Percentiles rank a stretch among this genome's conserved stretches.
Evolutionary conservation across 2,329 filamentous ascomycete genomes (phyloP).

Genomic region (Trichoderma sp.): DNA sequence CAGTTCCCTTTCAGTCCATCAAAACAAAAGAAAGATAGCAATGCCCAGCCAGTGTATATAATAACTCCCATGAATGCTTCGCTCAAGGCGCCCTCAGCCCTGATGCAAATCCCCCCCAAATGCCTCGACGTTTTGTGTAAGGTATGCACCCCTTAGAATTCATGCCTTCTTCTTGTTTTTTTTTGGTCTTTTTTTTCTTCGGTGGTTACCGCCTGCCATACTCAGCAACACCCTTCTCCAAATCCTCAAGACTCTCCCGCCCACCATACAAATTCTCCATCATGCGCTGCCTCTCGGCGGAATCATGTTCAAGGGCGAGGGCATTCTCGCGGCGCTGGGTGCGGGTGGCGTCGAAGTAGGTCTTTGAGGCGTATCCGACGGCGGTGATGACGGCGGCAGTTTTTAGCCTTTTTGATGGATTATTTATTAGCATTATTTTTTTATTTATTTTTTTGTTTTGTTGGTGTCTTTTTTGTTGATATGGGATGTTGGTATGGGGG

Average conservation of each 20-base stretch:
- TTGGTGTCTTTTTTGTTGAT: not conserved
- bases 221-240: constrained; percentile 47
- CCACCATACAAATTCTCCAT: constrained; percentile 51
- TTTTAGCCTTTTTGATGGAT: constrained; percentile 35
- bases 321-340: constrained; percentile 30
- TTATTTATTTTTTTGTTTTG: not conserved
- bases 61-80: not conserved
- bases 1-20: not conserved
- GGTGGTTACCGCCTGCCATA: constrained; percentile 39
- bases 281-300: constrained; percentile 36
- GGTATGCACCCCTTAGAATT: too few relatives aligned
- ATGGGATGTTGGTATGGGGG: not conserved
- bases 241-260: constrained; percentile 45
- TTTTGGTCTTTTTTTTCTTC: not conserved
- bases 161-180: too few relatives aligned
- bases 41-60: not conserved
- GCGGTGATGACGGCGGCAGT: constrained; percentile 33
- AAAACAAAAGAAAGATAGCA: not conserved
- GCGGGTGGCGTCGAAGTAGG: constrained; percentile 31
- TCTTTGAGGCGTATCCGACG: constrained; percentile 36
- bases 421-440: not conserved
- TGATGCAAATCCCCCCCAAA: not conserved
- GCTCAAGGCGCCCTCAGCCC: not conserved
- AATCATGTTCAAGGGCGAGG: constrained; percentile 34
- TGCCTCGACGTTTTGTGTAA: not conserved